A percentile compares a stretch with the other conserved stretches of the same genome.
Evolutionary conservation across 192 early-diverging fungal species (phyloP).

Genomic region (Coemansia sp.): DNA sequence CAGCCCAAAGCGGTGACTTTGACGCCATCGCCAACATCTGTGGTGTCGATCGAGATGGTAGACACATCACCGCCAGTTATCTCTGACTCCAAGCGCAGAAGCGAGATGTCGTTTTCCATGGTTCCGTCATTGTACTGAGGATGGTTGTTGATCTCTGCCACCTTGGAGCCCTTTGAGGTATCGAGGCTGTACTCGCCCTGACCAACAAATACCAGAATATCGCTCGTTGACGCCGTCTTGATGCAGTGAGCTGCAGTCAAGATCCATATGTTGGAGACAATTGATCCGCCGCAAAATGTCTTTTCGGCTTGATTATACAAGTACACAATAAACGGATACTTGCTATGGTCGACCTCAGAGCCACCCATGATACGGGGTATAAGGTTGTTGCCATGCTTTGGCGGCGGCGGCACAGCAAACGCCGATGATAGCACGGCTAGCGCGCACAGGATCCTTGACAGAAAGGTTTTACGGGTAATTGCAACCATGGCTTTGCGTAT

Average conservation of each 20-base stretch:
- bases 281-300: slow-evolving; percentile 50
- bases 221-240: slow-evolving; percentile 16
- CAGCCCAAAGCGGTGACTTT: slow-evolving; percentile 47
- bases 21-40: slow-evolving; percentile 33
- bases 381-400: slow-evolving; percentile 10
- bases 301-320: slow-evolving; percentile 31
- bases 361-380: slow-evolving; percentile 53
- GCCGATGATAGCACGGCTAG: slow-evolving; percentile 1
- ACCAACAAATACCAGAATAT: slow-evolving; percentile 40
- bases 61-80: slow-evolving; percentile 18
- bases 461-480: neutral
- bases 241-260: slow-evolving; percentile 57
- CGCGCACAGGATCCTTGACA: slow-evolving; percentile 5
- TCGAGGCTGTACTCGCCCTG: slow-evolving; percentile 31
- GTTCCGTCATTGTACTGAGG: slow-evolving; percentile 51
- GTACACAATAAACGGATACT: slow-evolving; percentile 51
- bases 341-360: slow-evolving; percentile 17
- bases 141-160: slow-evolving; percentile 35
- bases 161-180: slow-evolving; percentile 21
- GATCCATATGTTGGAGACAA: slow-evolving; percentile 48
- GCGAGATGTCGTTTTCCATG: slow-evolving; percentile 54
- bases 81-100: slow-evolving; percentile 23
- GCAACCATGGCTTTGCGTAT: neutral
- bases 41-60: slow-evolving; percentile 24
- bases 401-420: slow-evolving; percentile 7